Evolutionary conservation across 371 early-diverging fungal species (phyloP).

Genomic region (Actinomucor elegans): DNA sequence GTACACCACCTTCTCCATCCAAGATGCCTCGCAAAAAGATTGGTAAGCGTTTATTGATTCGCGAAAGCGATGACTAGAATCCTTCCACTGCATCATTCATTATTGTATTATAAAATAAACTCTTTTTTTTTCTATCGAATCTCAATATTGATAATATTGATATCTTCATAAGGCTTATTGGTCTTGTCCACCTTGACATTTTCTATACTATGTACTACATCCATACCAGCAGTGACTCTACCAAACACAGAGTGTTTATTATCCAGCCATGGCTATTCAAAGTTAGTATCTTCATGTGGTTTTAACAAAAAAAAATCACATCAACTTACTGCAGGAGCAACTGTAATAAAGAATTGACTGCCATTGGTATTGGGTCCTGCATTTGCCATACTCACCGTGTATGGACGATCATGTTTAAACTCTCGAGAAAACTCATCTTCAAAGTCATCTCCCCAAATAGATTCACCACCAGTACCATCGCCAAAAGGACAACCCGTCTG

Average conservation of each 20-base stretch:
- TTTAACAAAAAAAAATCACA: neutral
- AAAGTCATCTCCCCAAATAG: slow-evolving; percentile 93
- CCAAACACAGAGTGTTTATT: slow-evolving; percentile 98
- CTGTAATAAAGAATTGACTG: slow-evolving; percentile 98
- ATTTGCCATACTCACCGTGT: slow-evolving; percentile 98
- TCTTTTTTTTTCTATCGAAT: slow-evolving; percentile 44
- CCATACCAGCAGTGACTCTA: slow-evolving; percentile 91
- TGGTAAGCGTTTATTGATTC: slow-evolving; percentile 42
- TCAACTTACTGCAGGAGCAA: slow-evolving; percentile 73
- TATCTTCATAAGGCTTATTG: slow-evolving; percentile 81
- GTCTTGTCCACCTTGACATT: slow-evolving; percentile 68
- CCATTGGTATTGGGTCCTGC: slow-evolving; percentile 93
- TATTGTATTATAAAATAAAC: neutral
- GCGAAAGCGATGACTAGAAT: slow-evolving; percentile 30
- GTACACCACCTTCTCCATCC: slow-evolving; percentile 8
- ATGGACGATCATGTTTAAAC: slow-evolving; percentile 85
- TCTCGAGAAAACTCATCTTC: slow-evolving; percentile 90
- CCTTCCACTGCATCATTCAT: neutral
- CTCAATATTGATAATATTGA: slow-evolving; percentile 71
- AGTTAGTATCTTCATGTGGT: neutral
- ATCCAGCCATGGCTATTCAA: slow-evolving; percentile 86
- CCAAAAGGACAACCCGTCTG: slow-evolving; percentile 87
- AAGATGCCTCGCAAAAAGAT: slow-evolving; percentile 22
- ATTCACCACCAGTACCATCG: slow-evolving; percentile 96
- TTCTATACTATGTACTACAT: slow-evolving; percentile 91